Conservation (phyloP, 2,329 filamentous ascomycete species). For the Hypoxylon sp. region DNA sequence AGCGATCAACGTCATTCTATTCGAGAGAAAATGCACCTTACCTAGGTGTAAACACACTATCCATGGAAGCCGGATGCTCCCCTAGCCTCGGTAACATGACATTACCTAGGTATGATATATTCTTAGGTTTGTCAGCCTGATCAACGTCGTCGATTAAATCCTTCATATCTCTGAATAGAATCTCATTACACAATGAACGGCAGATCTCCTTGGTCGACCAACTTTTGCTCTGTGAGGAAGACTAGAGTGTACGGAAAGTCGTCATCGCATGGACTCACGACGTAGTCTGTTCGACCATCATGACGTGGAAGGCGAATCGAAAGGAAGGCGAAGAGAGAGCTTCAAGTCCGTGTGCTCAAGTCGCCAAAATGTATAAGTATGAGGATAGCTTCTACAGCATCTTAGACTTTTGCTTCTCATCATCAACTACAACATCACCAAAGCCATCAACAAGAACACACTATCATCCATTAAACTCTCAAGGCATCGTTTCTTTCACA, state of each 20-base stretch:
- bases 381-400: neutral
- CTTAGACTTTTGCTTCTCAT: neutral
- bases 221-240: neutral
- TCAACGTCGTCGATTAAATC: neutral
- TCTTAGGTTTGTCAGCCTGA: no score
- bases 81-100: no score
- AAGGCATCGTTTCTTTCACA: neutral
- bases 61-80: no score
- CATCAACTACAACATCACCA: neutral
- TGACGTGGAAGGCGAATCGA: neutral
- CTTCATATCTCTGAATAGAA: neutral
- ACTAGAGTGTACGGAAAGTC: neutral
- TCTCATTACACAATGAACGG: neutral
- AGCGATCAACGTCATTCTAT: no score
- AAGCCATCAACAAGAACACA: neutral
- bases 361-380: neutral
- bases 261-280: neutral
- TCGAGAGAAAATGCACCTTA: no score
- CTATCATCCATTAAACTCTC: neutral
- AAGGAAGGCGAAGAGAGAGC: neutral
- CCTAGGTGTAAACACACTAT: no score
- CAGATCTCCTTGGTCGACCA: neutral
- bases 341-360: neutral
- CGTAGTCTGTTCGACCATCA: neutral
- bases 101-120: no score